These are phyloP conservation scores for Russula sp. DNA, from an alignment of 768 basidiomycete genomes.

Conservation along the genomic window DNA sequence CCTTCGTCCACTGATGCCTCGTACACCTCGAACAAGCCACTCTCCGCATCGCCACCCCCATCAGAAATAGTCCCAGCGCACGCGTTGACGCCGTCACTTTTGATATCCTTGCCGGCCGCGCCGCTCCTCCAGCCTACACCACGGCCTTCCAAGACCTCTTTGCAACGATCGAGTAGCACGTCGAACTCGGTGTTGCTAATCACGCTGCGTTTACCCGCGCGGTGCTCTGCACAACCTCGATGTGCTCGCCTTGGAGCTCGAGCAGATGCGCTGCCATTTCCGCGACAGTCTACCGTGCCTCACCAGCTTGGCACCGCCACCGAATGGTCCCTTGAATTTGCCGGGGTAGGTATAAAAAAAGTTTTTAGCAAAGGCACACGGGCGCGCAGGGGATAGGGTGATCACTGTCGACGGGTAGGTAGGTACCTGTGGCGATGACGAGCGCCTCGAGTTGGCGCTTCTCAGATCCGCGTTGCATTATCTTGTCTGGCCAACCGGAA, in stretches of 20 bases:
- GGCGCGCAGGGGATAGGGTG: not conserved
- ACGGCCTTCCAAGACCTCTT: constrained; percentile 63
- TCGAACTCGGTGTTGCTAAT: constrained; percentile 79
- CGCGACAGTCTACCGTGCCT: constrained; percentile 53
- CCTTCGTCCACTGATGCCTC: constrained; percentile 55
- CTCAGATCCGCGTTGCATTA: constrained; percentile 78
- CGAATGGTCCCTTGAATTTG: constrained; percentile 75
- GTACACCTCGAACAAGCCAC: constrained; percentile 69
- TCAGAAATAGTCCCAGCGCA: no score
- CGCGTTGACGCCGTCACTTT: constrained; percentile 2
- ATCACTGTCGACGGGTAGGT: not conserved
- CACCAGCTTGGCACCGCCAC: constrained; percentile 35
- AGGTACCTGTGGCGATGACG: constrained; percentile 83
- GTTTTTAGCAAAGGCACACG: no score
- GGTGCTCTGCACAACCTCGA: constrained; percentile 74
- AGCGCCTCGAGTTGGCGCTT: constrained; percentile 89
- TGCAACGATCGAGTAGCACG: constrained; percentile 70
- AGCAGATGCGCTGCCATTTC: constrained; percentile 80
- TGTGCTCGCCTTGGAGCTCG: constrained; percentile 79
- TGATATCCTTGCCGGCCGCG: constrained; percentile 23
- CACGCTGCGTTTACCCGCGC: constrained; percentile 60
- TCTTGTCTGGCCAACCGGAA: constrained; percentile 83
- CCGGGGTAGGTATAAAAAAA: constrained; percentile 38
- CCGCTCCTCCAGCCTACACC: constrained; percentile 67
- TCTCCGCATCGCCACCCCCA: constrained; percentile 28